Base-by-base conservation (phyloP, 768 basidiomycete species). In the Zangia roseola region DNA sequence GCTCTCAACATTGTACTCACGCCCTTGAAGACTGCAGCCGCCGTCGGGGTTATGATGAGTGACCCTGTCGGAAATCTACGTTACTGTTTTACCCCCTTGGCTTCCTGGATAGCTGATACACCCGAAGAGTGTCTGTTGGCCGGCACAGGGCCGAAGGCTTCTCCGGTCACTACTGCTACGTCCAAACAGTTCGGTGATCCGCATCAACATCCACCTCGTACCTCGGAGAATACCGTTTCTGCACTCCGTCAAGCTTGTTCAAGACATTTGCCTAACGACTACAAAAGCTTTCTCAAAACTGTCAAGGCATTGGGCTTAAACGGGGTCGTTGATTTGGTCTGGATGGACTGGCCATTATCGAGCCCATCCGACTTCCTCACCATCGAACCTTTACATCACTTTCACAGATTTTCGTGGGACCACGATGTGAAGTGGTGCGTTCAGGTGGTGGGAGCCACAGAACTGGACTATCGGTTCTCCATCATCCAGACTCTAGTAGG, bases 391-490 rank as follows among this genome's bases (percentile, higher is more conserved):
- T 35, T 51, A n/a, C n/a, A n/a, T n/a, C n/a, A n/a, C n/a, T n/a
- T n/a, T n/a, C n/a, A n/a, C n/a, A n/a, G n/a, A n/a, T n/a, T n/a
- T n/a, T n/a, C n/a, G n/a, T n/a, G n/a, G n/a, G n/a, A n/a, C n/a
- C n/a, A n/a, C n/a, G n/a, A n/a, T n/a, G n/a, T n/a, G n/a, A n/a
- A n/a, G n/a, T n/a, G n/a, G n/a, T n/a, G n/a, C n/a, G n/a, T n/a
- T 0, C 50, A 51, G 8, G 24, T 26, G 13, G 28, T n/a, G 14
- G 20, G 40, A 0, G 45, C 39, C 1, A 19, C 45, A 3, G 71
- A 77, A 49, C 56, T 74, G 7, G 67, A 75, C 47, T 69, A 69
- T 49, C 59, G 65, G 7, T 68, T 72, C 37, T 67, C 64, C 1
- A 37, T 71, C n/a, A 58, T 76, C 16, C 73, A 74, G n/a, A 62